phyloP scores from a whole-genome alignment of 176 grass and related monocot genomes.

The Zizania latifolia region DNA sequence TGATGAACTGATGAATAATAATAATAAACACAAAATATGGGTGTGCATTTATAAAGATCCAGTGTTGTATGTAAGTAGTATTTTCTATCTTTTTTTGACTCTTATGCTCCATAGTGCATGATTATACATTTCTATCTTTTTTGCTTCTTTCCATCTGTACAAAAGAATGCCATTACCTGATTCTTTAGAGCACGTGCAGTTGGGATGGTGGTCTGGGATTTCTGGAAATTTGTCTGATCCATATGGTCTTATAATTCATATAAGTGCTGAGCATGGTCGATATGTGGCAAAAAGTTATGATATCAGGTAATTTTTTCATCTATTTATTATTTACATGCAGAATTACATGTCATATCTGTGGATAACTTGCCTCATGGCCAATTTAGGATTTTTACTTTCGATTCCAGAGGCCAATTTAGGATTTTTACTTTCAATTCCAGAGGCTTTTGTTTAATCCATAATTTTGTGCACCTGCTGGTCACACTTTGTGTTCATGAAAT shows the following conservation, averaged over 20 bases:
- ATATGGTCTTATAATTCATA: slow-evolving; percentile 80
- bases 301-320: slow-evolving; percentile 61
- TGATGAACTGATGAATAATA: neutral
- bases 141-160: slow-evolving; percentile 25
- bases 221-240: slow-evolving; percentile 73
- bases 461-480: neutral
- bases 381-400: neutral
- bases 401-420: neutral
- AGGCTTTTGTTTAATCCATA: neutral
- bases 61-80: neutral
- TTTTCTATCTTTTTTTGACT: neutral
- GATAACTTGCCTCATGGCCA: neutral
- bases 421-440: neutral
- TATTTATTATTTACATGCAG: slow-evolving; percentile 9
- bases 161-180: slow-evolving; percentile 36
- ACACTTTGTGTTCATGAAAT: neutral
- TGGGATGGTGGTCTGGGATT: slow-evolving; percentile 97
- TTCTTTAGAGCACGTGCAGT: slow-evolving; percentile 47
- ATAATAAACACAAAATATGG: neutral
- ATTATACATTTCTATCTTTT: slow-evolving; percentile 8
- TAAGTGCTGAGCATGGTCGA: slow-evolving; percentile 87
- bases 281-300: slow-evolving; percentile 93
- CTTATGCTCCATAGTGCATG: neutral
- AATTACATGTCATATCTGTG: neutral
- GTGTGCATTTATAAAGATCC: neutral